Conservation (phyloP, 495 filamentous ascomycete species). For the Cenococcum geophilum region DNA sequence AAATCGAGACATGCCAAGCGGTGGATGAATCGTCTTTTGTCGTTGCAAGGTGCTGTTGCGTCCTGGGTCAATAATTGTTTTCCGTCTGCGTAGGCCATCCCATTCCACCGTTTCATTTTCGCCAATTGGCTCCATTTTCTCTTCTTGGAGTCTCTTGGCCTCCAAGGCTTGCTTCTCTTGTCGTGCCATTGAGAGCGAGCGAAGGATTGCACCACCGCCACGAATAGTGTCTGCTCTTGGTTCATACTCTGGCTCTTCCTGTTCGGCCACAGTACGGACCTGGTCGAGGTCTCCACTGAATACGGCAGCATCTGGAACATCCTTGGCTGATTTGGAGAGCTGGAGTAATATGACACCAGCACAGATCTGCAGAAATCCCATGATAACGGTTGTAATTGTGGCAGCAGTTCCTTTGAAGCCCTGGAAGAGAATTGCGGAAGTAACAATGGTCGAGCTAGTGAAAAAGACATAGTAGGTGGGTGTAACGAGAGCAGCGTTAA, state of each 20-base stretch:
- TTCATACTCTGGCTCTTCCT: conserved; percentile 89
- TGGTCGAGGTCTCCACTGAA: conserved; percentile 93
- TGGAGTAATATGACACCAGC: conserved; percentile 92
- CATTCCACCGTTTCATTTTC: conserved; percentile 81
- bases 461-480: conserved; percentile 99
- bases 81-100: conserved; percentile 84
- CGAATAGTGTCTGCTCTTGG: conserved; percentile 96
- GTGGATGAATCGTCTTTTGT: conserved; percentile 61
- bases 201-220: conserved; percentile 82
- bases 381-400: conserved; percentile 79
- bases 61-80: conserved; percentile 53
- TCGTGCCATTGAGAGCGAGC: conserved; percentile 69
- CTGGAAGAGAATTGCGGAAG: conserved; percentile 84
- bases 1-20: conserved; percentile 82
- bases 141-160: conserved; percentile 69
- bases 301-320: conserved; percentile 88
- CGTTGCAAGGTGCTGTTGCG: conserved; percentile 39
- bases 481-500: conserved; percentile 94
- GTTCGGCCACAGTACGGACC: conserved; percentile 87
- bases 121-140: conserved; percentile 67
- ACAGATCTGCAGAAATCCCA: conserved; percentile 94
- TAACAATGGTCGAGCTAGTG: conserved; percentile 89
- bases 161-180: conserved; percentile 78
- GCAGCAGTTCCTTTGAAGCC: conserved; percentile 84
- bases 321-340: conserved; percentile 95